Evolutionary conservation across 2,329 filamentous ascomycete genomes (phyloP).

Genomic region (Fusarium nodosum): DNA sequence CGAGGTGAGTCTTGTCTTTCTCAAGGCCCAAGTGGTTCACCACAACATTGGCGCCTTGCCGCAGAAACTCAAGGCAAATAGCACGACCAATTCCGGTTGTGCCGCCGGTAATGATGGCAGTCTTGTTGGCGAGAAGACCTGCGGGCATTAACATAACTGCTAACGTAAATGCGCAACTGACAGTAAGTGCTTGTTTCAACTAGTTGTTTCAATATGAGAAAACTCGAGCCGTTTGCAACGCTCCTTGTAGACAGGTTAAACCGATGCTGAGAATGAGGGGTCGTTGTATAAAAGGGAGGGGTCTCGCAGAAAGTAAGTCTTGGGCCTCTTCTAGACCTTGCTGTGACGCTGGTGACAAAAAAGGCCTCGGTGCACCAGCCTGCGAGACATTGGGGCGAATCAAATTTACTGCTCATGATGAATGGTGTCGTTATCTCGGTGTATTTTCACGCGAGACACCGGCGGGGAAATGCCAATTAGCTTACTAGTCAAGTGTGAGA

Average conservation of each 20-base stretch:
- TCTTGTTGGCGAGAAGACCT: slow-evolving; percentile 77
- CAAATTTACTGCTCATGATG: slow-evolving; percentile 20
- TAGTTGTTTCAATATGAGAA: not conserved
- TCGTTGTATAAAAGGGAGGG: not conserved
- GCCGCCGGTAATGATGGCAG: slow-evolving; percentile 87
- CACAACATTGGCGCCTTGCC: slow-evolving; percentile 82
- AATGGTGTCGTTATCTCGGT: slow-evolving; percentile 38
- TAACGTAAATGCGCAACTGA: slow-evolving; percentile 3
- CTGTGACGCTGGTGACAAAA: not conserved
- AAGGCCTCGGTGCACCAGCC: slow-evolving; percentile 23
- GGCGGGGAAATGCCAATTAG: slow-evolving; percentile 34
- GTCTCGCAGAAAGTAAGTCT: not conserved
- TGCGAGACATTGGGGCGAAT: slow-evolving; percentile 19
- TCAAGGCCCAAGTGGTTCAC: slow-evolving; percentile 81
- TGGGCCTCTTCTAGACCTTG: slow-evolving; percentile 15
- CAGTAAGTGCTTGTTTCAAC: not conserved
- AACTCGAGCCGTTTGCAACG: not conserved
- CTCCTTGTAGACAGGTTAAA: not conserved
- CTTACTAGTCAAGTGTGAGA: slow-evolving; percentile 3
- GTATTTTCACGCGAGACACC: slow-evolving; percentile 46
- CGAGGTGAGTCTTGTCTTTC: slow-evolving; percentile 65
- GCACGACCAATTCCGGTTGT: slow-evolving; percentile 89
- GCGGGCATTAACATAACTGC: slow-evolving; percentile 60
- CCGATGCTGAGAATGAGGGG: slow-evolving; percentile 11
- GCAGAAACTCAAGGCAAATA: slow-evolving; percentile 83